Conservation (phyloP, 257 asterid species). For the Cruciata laevipes region DNA sequence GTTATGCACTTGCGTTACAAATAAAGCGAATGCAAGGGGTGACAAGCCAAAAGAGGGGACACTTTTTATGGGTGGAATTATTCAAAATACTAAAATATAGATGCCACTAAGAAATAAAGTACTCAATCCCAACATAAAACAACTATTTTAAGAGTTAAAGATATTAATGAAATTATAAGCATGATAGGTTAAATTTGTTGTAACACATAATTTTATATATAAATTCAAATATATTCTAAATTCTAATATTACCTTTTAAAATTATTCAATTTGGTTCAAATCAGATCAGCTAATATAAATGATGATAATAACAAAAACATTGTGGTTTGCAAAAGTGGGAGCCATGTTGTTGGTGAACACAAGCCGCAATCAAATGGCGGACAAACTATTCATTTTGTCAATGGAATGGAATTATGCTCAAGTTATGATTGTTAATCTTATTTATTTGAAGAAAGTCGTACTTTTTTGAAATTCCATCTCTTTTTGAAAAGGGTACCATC, state of each 20-base stretch:
- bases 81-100: not conserved
- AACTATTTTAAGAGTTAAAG: no score
- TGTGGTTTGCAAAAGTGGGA: not conserved
- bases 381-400: not conserved
- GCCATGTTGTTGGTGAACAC: slow-evolving; percentile 1
- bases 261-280: no score
- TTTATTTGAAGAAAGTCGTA: no score
- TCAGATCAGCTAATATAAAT: no score
- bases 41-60: not conserved
- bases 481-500: not conserved
- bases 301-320: no score
- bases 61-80: not conserved
- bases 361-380: not conserved
- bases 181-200: no score
- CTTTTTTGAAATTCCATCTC: not conserved
- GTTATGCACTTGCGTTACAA: not conserved
- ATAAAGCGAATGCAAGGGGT: not conserved
- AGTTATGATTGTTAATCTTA: not conserved
- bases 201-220: no score
- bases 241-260: no score
- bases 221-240: no score
- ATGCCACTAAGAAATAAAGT: not conserved
- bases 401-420: not conserved
- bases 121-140: no score
- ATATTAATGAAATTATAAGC: no score